These are phyloP conservation scores for Eremothecium coryli DNA, from an alignment of 1,139 yeast species.

Conservation along the genomic window DNA sequence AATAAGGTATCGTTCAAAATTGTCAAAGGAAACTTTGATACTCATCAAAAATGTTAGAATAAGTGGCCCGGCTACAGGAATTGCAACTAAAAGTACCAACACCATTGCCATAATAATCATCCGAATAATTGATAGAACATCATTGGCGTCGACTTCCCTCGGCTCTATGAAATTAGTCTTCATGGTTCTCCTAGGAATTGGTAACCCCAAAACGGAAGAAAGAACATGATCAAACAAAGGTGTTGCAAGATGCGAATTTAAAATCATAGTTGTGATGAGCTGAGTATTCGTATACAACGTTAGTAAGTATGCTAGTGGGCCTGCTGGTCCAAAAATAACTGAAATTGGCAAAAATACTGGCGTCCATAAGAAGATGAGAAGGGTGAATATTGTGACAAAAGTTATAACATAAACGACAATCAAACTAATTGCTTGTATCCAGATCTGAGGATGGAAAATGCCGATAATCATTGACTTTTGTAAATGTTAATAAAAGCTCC, in stretches of 20 bases:
- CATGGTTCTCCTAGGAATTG: not conserved
- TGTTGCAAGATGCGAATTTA: slow-evolving; percentile 2
- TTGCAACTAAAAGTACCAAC: slow-evolving; percentile 1
- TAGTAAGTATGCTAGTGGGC: slow-evolving; percentile 1
- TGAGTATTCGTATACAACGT: slow-evolving; percentile 4
- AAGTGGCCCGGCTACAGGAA: slow-evolving; percentile 4
- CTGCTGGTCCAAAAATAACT: slow-evolving; percentile 5
- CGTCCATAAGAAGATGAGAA: slow-evolving; percentile 4
- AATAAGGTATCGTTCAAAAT: slow-evolving; percentile 1
- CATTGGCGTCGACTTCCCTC: not conserved
- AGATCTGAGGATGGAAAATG: slow-evolving; percentile 1
- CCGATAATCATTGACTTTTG: slow-evolving; percentile 4
- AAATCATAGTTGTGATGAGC: slow-evolving; percentile 3
- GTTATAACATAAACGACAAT: slow-evolving; percentile 1
- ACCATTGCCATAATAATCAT: not conserved
- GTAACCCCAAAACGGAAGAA: not conserved
- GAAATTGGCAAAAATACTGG: slow-evolving; percentile 4
- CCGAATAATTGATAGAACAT: not conserved
- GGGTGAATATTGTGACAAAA: not conserved
- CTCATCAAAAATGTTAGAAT: slow-evolving; percentile 1
- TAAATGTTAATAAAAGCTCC: not conserved
- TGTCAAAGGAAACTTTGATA: slow-evolving; percentile 1
- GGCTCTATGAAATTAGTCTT: not conserved
- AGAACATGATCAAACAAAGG: slow-evolving; percentile 2
- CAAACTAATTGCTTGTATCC: slow-evolving; percentile 1